Conservation (phyloP, 2,329 filamentous ascomycete species). For the Beauveria caledonica region DNA sequence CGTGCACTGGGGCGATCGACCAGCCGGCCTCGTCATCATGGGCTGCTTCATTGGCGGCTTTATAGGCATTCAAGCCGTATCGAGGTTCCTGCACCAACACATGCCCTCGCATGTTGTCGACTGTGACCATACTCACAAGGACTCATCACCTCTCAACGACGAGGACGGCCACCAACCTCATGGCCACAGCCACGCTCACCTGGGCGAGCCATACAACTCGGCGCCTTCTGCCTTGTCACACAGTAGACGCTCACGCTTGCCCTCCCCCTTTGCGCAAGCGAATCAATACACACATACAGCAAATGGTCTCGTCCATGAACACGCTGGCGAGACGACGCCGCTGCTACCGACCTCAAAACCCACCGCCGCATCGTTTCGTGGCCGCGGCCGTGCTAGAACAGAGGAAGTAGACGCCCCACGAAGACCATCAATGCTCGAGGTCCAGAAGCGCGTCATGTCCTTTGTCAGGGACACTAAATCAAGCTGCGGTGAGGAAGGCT, state of each 20-base stretch:
- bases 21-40: conserved; percentile 62
- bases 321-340: conserved; percentile 39
- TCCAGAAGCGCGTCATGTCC: conserved; percentile 51
- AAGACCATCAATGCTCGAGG: conserved; percentile 45
- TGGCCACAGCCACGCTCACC: not conserved
- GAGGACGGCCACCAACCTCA: conserved; percentile 3
- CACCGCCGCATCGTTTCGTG: conserved; percentile 17
- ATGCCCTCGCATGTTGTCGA: conserved; percentile 75
- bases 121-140: conserved; percentile 67
- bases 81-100: conserved; percentile 61
- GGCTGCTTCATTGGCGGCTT: conserved; percentile 64
- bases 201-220: not conserved
- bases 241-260: conserved; percentile 21
- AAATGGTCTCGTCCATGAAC: conserved; percentile 15
- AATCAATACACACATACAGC: conserved; percentile 16
- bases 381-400: conserved; percentile 18
- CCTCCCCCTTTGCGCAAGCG: conserved; percentile 17
- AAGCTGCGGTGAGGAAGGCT: conserved; percentile 52
- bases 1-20: conserved; percentile 57
- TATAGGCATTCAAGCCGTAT: conserved; percentile 65
- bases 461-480: conserved; percentile 58
- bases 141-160: conserved; percentile 29
- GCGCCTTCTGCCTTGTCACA: not conserved
- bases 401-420: conserved; percentile 26
- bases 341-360: conserved; percentile 29